phyloP scores from a whole-genome alignment of 768 basidiomycete genomes.

The Strobilomyces echinocephalus region DNA sequence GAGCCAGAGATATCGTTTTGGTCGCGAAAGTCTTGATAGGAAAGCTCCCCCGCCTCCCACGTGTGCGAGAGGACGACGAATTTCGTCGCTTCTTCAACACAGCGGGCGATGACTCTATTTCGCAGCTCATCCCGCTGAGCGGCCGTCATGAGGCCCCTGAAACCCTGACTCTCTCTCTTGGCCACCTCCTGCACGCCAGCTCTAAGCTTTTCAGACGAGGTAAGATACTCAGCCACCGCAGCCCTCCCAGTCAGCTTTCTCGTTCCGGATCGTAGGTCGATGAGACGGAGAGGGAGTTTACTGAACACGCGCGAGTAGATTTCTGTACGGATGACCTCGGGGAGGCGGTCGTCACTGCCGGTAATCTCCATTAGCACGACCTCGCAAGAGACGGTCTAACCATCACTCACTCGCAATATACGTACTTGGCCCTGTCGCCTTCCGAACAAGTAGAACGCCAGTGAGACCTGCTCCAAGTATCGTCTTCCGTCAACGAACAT shows the following conservation, averaged over 20 bases:
- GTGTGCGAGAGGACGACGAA: neutral
- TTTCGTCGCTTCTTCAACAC: neutral
- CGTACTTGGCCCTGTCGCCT: neutral
- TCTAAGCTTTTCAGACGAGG: neutral
- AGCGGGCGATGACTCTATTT: neutral
- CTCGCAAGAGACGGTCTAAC: neutral
- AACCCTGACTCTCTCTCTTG: neutral
- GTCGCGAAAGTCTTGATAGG: neutral
- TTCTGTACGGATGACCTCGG: neutral
- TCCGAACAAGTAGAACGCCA: neutral
- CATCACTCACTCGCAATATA: too few relatives aligned
- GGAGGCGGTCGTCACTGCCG: neutral
- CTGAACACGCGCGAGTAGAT: slow-evolving; percentile 1
- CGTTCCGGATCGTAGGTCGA: neutral
- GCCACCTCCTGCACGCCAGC: neutral
- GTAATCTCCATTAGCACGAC: neutral
- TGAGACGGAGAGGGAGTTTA: neutral
- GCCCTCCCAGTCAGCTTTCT: neutral
- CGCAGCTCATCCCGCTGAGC: neutral
- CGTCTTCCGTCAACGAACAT: too few relatives aligned
- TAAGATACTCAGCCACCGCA: neutral
- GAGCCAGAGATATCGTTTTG: neutral
- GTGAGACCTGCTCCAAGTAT: neutral
- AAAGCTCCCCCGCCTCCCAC: neutral
- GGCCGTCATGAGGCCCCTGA: neutral